A percentile compares a stretch with the other conserved stretches of the same genome.
These are phyloP conservation scores for Debaryomyces robertsiae DNA, from an alignment of 1,139 yeast species.

Conservation along the genomic window DNA sequence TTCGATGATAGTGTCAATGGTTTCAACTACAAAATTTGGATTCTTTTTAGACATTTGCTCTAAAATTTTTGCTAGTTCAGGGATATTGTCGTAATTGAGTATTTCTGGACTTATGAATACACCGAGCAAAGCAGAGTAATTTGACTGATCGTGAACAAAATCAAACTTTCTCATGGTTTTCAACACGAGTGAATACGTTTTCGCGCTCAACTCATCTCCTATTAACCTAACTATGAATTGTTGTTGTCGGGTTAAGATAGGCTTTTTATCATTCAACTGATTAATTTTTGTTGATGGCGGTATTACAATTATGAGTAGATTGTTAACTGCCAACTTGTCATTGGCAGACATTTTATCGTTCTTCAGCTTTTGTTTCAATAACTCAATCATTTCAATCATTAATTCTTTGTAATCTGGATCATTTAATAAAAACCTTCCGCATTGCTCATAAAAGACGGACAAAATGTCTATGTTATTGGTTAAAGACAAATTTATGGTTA, in stretches of 20 bases:
- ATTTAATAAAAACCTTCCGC: conserved; percentile 68
- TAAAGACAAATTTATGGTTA: conserved; percentile 54
- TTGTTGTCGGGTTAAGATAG: conserved; percentile 40
- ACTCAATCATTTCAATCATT: conserved; percentile 64
- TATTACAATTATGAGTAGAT: conserved; percentile 58
- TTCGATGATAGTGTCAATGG: conserved; percentile 71
- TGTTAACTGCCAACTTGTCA: conserved; percentile 61
- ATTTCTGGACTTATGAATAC: conserved; percentile 65
- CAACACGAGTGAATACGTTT: conserved; percentile 37
- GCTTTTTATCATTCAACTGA: conserved; percentile 22
- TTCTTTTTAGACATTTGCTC: conserved; percentile 36
- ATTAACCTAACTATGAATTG: conserved; percentile 54
- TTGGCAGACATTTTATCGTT: conserved; percentile 54
- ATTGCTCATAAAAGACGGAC: conserved; percentile 66
- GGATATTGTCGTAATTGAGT: conserved; percentile 58
- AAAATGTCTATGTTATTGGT: conserved; percentile 67
- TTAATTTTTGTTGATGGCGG: conserved; percentile 51
- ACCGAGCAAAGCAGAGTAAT: conserved; percentile 44
- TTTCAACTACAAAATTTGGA: conserved; percentile 40
- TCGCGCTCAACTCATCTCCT: conserved; percentile 49
- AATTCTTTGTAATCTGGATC: conserved; percentile 61
- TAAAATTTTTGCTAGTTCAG: conserved; percentile 52
- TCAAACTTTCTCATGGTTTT: conserved; percentile 48
- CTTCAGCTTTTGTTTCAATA: conserved; percentile 55
- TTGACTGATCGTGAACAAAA: conserved; percentile 44